Evolutionary conservation across 495 filamentous ascomycete species (phyloP).

Genomic region (Neurospora africana): DNA sequence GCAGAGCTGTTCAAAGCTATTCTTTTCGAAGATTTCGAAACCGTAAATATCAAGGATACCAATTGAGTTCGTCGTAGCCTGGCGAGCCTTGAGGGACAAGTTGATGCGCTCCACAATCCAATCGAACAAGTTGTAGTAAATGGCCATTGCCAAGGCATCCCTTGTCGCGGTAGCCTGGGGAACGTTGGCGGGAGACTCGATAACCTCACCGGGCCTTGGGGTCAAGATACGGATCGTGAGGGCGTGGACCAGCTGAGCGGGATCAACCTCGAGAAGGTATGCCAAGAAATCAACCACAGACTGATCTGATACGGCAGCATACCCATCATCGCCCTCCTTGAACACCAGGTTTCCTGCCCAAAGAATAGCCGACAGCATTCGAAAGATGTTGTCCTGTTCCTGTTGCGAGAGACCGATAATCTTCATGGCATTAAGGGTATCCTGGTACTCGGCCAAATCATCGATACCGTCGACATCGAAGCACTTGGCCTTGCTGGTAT

Average conservation of each 20-base stretch:
- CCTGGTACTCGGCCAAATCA: slow-evolving; percentile 79
- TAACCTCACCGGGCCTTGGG: slow-evolving; percentile 74
- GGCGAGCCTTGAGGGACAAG: slow-evolving; percentile 70
- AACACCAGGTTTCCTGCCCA: slow-evolving; percentile 96
- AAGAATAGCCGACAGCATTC: slow-evolving; percentile 83
- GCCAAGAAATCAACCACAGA: slow-evolving; percentile 90
- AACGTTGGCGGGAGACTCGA: slow-evolving; percentile 86
- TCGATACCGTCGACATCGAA: slow-evolving; percentile 89
- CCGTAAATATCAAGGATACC: slow-evolving; percentile 99
- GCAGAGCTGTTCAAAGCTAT: slow-evolving; percentile 98
- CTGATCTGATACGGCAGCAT: slow-evolving; percentile 73
- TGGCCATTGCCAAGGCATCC: slow-evolving; percentile 87
- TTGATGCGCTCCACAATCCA: slow-evolving; percentile 97
- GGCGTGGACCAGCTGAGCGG: slow-evolving; percentile 70
- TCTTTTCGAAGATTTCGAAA: slow-evolving; percentile 98
- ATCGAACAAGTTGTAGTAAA: slow-evolving; percentile 97
- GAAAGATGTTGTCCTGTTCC: slow-evolving; percentile 95
- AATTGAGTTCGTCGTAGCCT: slow-evolving; percentile 68
- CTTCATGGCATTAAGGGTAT: slow-evolving; percentile 89
- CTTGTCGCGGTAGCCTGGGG: slow-evolving; percentile 86
- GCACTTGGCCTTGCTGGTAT: slow-evolving; percentile 90
- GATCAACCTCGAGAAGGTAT: slow-evolving; percentile 83
- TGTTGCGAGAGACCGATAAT: slow-evolving; percentile 78
- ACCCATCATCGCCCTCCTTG: slow-evolving; percentile 75
- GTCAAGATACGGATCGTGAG: slow-evolving; percentile 85